Percentiles rank a stretch among this genome's conserved stretches.
Evolutionary conservation across 768 basidiomycete species (phyloP).

Genomic region (Cantharellus cinnabarinus): DNA sequence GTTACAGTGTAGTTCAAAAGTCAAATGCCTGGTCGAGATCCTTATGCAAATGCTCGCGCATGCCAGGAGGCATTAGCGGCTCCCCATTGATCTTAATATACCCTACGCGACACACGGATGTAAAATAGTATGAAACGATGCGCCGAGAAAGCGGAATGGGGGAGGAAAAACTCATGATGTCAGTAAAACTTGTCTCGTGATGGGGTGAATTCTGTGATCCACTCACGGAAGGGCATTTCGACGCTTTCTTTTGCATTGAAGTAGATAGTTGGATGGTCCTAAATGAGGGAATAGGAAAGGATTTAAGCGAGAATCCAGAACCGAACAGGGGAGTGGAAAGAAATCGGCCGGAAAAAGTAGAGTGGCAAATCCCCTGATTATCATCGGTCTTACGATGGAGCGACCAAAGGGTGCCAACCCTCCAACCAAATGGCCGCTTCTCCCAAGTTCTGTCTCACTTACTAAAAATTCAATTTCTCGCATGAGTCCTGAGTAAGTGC

Average conservation of each 20-base stretch:
- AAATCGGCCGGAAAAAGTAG: constrained; percentile 3
- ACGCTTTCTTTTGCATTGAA: constrained; percentile 82
- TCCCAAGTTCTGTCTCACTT: background rate
- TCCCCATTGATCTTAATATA: constrained; percentile 31
- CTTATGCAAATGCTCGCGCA: constrained; percentile 66
- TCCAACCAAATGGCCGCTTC: no score
- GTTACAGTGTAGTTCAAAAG: constrained; percentile 23
- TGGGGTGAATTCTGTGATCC: background rate
- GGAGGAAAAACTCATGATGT: background rate
- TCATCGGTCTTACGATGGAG: no score
- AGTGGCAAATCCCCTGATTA: constrained; percentile 4
- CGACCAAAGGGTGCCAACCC: no score
- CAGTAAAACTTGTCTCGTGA: background rate
- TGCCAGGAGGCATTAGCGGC: constrained; percentile 71
- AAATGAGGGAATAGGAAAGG: background rate
- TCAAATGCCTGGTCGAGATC: constrained; percentile 80
- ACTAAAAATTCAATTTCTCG: constrained; percentile 28
- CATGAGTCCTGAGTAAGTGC: constrained; percentile 29
- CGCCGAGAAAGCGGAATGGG: no score
- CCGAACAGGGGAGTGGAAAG: background rate
- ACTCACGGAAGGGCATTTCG: constrained; percentile 93
- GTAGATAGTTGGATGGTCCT: constrained; percentile 79
- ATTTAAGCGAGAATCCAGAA: background rate
- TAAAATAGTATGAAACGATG: background rate
- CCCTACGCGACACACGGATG: constrained; percentile 33